A percentile compares a stretch with the other conserved stretches of the same genome.
These are phyloP conservation scores for Penicillium paxilli DNA, from an alignment of 495 filamentous ascomycete genomes.

Conservation along the genomic window DNA sequence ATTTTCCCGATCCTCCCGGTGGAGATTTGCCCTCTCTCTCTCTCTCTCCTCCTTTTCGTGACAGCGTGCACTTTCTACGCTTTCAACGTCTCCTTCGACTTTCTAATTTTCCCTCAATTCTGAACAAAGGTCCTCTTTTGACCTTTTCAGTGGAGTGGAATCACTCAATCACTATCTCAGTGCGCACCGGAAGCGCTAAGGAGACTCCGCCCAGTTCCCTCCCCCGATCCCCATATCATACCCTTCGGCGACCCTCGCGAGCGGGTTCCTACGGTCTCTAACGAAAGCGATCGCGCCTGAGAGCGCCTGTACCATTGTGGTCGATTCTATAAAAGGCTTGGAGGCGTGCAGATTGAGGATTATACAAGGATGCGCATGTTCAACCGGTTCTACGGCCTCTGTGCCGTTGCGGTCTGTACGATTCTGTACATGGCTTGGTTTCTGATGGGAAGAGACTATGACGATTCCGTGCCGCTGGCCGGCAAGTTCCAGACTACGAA, in stretches of 20 bases:
- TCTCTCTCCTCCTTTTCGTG: too few species aligned
- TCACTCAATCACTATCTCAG: too few species aligned
- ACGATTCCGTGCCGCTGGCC: conserved; percentile 22
- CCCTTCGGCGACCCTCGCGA: too few species aligned
- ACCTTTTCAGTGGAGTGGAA: not conserved
- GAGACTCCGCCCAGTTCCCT: too few species aligned
- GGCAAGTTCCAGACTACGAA: conserved; percentile 20
- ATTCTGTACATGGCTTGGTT: conserved; percentile 37
- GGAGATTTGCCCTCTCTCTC: too few species aligned
- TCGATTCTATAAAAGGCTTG: too few species aligned
- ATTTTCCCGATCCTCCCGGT: conserved; percentile 16
- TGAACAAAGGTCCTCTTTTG: not conserved
- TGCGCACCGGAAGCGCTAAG: too few species aligned
- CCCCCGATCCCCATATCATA: too few species aligned
- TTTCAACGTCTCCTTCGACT: not conserved
- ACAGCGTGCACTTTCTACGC: not conserved
- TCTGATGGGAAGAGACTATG: conserved; percentile 28
- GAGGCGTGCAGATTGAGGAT: too few species aligned
- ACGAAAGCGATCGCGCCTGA: too few species aligned
- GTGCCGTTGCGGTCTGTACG: conserved; percentile 32
- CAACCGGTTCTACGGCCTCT: conserved; percentile 37
- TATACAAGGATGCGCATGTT: conserved; percentile 33
- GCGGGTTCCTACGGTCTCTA: not conserved
- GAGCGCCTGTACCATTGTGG: too few species aligned
- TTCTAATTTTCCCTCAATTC: not conserved